Evolutionary conservation across 176 grass and related monocot genomes (phyloP), one percentile per base, ranked within the genome.

Genomic region (Chrysopogon serrulatus): DNA sequence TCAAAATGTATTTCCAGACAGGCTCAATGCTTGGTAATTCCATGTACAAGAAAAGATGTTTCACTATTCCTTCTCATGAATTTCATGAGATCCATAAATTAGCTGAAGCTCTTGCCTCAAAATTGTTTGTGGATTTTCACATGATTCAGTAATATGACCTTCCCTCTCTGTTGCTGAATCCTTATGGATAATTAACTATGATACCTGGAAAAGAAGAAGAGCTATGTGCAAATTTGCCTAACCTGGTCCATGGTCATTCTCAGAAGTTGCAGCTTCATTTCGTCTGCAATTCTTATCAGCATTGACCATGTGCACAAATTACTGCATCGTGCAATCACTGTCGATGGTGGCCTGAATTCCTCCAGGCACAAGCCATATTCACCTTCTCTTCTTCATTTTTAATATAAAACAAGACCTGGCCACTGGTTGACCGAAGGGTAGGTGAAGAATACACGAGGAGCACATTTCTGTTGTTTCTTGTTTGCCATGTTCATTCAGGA

Each of bases 401-500:
- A 43, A 24, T 44, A n/a, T 65, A 73, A 79, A 84, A 56, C 14
- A 47, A 79, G 60, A 60, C 81, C 36, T 79, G 27, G 19, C 13
- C 54, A 47, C 4, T 43, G 1, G 62, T 76, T 82, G 79, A 82
- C 86, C 49, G 11, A 68, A 42, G 60, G 41, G 26, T 24, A 79
- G 66, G 53, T 62, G 56, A 31, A 56, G 65, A 61, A 47, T 39
- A 48, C 70, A 73, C 28, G 12, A 79, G 39, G 54, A 47, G 35
- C 44, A 69, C 26, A n/a, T 42, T 78, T 24, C 21, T 41, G 33
- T 53, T 7, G 62, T 76, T 54, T 41, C 24, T 53, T 7, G 62
- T 76, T 54, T 88, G 66, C 23, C 2, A 47, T 48, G 49, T 51
- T 60, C 33, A 51, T 84, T 73, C 57, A 56, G 44, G 35, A 88